These are phyloP conservation scores for Sporothrix pseudoabietina DNA, from an alignment of 2,329 filamentous ascomycete genomes.

Conservation along the genomic window DNA sequence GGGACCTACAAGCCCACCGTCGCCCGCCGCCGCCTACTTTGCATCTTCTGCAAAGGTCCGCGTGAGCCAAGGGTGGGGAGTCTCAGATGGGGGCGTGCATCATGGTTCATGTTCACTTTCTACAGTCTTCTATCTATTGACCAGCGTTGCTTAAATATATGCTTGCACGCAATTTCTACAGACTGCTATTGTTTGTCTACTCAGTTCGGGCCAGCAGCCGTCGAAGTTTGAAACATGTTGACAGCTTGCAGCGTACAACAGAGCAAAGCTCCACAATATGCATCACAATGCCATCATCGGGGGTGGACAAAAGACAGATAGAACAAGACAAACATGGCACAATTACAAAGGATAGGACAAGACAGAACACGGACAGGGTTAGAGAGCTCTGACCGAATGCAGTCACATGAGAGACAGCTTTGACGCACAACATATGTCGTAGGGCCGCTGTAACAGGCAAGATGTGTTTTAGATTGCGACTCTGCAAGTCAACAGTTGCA, in stretches of 20 bases:
- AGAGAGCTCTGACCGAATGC: not conserved
- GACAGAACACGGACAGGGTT: not conserved
- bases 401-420: not conserved
- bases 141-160: too few species aligned
- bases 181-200: not conserved
- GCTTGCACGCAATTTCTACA: too few species aligned
- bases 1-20: not conserved
- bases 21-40: not conserved
- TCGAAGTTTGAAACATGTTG: not conserved
- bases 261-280: not conserved
- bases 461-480: not conserved
- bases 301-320: not conserved
- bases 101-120: not conserved
- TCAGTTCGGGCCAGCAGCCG: not conserved
- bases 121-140: not conserved
- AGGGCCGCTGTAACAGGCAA: conserved; percentile 6
- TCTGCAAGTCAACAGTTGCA: conserved; percentile 4
- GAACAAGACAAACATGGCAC: not conserved
- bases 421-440: not conserved
- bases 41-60: not conserved
- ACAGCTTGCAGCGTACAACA: not conserved
- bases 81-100: not conserved
- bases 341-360: too few species aligned
- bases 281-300: conserved; percentile 12
- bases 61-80: not conserved